Conservation (phyloP, 306 rosid species). For the Corylus americana region DNA sequence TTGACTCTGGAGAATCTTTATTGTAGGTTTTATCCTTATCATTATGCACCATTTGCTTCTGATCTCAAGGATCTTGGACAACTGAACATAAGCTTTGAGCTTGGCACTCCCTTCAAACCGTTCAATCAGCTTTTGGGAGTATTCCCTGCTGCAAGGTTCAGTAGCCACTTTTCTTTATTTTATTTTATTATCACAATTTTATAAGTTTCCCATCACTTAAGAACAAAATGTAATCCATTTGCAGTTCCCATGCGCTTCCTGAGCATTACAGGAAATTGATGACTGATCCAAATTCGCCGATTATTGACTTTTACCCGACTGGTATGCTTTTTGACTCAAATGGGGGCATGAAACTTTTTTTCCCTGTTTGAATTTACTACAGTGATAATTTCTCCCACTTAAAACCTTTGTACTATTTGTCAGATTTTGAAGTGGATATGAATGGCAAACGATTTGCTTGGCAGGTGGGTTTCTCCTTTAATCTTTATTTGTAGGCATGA, state of each 20-base stretch:
- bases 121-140: constrained; percentile 97
- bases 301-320: constrained; percentile 81
- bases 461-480: constrained; percentile 64
- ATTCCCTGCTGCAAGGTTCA: constrained; percentile 96
- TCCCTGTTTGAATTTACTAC: neutral
- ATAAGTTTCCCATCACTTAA: neutral
- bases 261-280: constrained; percentile 80
- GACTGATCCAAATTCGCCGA: constrained; percentile 83
- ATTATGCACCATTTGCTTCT: constrained; percentile 98
- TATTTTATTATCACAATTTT: neutral
- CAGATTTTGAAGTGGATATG: constrained; percentile 99
- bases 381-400: constrained; percentile 10
- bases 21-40: constrained; percentile 97
- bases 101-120: constrained; percentile 92
- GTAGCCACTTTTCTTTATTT: neutral
- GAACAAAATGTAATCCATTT: constrained; percentile 28
- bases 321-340: constrained; percentile 52
- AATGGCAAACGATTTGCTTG: constrained; percentile 95
- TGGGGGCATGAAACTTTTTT: neutral
- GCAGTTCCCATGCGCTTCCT: constrained; percentile 96
- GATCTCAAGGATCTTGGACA: constrained; percentile 80
- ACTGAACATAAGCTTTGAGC: constrained; percentile 61
- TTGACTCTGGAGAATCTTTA: constrained; percentile 3
- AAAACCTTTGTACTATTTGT: constrained; percentile 27
- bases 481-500: constrained; percentile 12